Percentiles rank a stretch among this genome's conserved stretches.
These are phyloP conservation scores for Cyclotella cryptica DNA, from an alignment of 108 stramenopile genomes.

Conservation along the genomic window DNA sequence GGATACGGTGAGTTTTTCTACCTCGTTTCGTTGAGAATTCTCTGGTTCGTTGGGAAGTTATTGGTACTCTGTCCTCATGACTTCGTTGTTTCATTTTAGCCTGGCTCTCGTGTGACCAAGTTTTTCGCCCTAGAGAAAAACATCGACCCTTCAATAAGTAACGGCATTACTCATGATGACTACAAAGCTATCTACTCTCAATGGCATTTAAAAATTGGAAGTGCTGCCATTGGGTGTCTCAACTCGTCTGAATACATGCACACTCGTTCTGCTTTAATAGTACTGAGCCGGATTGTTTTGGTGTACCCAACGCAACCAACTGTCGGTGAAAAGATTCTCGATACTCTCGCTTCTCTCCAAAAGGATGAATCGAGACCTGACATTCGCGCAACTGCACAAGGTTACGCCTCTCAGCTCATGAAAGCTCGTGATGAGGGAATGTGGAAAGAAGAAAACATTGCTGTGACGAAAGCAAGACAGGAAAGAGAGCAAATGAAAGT, in stretches of 20 bases:
- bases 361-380: constrained; percentile 76
- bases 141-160: constrained; percentile 33
- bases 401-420: constrained; percentile 74
- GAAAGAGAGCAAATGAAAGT: constrained; percentile 72
- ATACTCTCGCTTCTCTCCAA: constrained; percentile 65
- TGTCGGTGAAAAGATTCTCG: constrained; percentile 73
- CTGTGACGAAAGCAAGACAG: constrained; percentile 67
- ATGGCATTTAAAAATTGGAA: constrained; percentile 82
- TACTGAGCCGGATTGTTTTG: constrained; percentile 77
- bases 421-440: constrained; percentile 86
- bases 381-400: constrained; percentile 81
- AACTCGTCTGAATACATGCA: constrained; percentile 88
- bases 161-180: constrained; percentile 57
- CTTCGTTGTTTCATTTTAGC: constrained; percentile 18
- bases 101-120: constrained; percentile 43
- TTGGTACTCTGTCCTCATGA: neutral
- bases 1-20: constrained; percentile 48
- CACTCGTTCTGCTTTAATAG: constrained; percentile 74
- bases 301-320: constrained; percentile 81
- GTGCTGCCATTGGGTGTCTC: constrained; percentile 72
- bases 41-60: neutral
- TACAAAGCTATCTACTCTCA: constrained; percentile 72
- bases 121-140: constrained; percentile 41
- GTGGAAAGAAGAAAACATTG: constrained; percentile 84
- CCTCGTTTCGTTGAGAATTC: neutral